Base-by-base conservation (phyloP, 1,139 yeast species). In the Yamadazyma friedrichii region DNA sequence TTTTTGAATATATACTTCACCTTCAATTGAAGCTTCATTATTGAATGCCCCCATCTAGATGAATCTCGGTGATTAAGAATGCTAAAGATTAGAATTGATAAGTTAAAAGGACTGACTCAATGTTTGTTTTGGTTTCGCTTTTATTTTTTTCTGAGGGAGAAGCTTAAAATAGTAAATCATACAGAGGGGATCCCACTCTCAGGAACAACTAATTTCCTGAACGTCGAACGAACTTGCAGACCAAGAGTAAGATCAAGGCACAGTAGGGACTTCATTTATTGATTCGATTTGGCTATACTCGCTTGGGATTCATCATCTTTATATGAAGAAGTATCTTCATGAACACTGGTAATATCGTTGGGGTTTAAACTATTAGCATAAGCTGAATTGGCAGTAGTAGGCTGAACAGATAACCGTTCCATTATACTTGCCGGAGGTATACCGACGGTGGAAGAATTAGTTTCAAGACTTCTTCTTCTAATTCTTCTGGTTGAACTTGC, bases 401-500 rank as follows among this genome's bases (percentile, higher is more conserved):
- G 51, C 25, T 48, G 53, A 6, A 33, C 49, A n/a, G 49, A 43
- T 15, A 48, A 12, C 43, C 83, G 61, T 46, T 78, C 84, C 65
- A 79, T 62, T 9, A 80, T 78, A 45, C 82, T 76, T 2, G 84
- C 82, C 0, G 85, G 84, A 1, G 84, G 78, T n/a, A 80, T 80
- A 0, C 84, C 84, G 9, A 78, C 65, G 2, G 82, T 76, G 46
- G 82, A 76, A 35, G 83, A 74, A 49, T 76, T 78, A 10, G 84
- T 79, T 41, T 78, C 84, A 22, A 75, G 57, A 31, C 83, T 77
- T 45, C 80, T 59, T 49, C 82, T 63, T 46, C 81, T 61, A 16
- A 64, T 54, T 41, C 79, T 61, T 39, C 82, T 56, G 4, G 80
- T 68, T 1, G 78, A 70, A 42, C 78, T 70, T 2, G 83, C 82